Percentiles rank a stretch among this genome's conserved stretches.
Evolutionary conservation across 192 early-diverging fungal genomes (phyloP).

Genomic region (Geranomyces variabilis): DNA sequence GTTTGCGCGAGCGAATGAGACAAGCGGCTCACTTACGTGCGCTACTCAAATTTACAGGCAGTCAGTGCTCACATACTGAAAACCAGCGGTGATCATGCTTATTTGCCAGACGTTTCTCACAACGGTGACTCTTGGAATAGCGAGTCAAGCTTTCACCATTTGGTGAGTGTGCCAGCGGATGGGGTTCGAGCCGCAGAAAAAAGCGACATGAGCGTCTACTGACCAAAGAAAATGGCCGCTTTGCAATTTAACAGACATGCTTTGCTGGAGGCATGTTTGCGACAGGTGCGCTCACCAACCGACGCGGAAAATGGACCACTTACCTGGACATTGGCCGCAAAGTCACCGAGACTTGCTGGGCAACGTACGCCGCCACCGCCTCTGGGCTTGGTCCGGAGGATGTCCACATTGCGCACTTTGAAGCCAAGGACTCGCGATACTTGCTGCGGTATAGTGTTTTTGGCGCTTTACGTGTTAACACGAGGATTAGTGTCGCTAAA

Average conservation of each 20-base stretch:
- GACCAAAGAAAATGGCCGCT: no score
- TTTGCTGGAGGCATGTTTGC: constrained; percentile 74
- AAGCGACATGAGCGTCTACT: not conserved
- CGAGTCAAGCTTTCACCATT: not conserved
- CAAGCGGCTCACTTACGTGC: not conserved
- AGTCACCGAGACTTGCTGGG: constrained; percentile 47
- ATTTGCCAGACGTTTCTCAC: not conserved
- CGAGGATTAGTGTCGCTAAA: not conserved
- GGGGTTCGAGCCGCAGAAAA: not conserved
- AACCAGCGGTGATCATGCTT: not conserved
- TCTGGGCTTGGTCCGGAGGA: constrained; percentile 82
- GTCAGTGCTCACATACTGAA: not conserved
- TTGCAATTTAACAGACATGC: constrained; percentile 53
- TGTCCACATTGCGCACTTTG: constrained; percentile 37
- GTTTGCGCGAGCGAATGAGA: not conserved
- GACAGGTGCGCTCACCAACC: constrained; percentile 53
- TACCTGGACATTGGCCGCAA: constrained; percentile 33
- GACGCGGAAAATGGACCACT: constrained; percentile 36
- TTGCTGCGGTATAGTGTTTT: constrained; percentile 33
- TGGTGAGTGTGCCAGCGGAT: not conserved
- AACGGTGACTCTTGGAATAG: not conserved
- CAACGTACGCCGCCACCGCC: constrained; percentile 69
- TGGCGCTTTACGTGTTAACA: not conserved
- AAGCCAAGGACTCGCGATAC: constrained; percentile 20
- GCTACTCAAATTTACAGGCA: not conserved